These are phyloP conservation scores for Golubevia pallescens DNA, from an alignment of 1,284 basidiomycete species.

Conservation along the genomic window DNA sequence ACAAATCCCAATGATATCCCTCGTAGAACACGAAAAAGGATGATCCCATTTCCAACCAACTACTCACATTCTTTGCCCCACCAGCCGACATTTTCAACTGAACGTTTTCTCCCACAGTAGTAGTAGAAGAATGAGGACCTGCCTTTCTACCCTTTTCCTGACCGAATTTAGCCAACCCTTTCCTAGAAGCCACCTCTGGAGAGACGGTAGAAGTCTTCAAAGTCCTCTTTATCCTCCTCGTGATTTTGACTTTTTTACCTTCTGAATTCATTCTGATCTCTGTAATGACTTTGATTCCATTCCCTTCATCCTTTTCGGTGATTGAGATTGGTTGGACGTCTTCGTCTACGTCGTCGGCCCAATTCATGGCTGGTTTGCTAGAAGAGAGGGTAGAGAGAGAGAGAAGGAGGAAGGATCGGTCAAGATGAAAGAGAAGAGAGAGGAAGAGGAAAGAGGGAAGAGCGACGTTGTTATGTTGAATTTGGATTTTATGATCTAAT, in stretches of 20 bases:
- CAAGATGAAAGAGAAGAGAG: no score
- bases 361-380: conserved; percentile 38
- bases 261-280: conserved; percentile 88
- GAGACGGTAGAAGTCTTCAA: conserved; percentile 92
- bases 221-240: conserved; percentile 82
- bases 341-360: conserved; percentile 62
- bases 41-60: no score
- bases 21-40: background rate
- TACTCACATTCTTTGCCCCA: conserved; percentile 32
- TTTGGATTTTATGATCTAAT: no score
- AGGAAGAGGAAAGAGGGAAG: no score
- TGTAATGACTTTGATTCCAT: conserved; percentile 83
- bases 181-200: conserved; percentile 88
- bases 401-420: no score
- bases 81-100: conserved; percentile 82
- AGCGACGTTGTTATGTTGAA: no score
- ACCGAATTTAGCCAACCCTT: conserved; percentile 93
- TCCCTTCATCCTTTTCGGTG: conserved; percentile 78
- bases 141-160: conserved; percentile 84
- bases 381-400: no score
- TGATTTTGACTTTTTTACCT: conserved; percentile 94
- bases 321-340: conserved; percentile 20
- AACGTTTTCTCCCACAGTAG: conserved; percentile 92
- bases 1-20: background rate
- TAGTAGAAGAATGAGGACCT: conserved; percentile 92